Evolutionary conservation across 345 rosid genomes (phyloP).

Genomic region (Excoecaria cochinchinensis): DNA sequence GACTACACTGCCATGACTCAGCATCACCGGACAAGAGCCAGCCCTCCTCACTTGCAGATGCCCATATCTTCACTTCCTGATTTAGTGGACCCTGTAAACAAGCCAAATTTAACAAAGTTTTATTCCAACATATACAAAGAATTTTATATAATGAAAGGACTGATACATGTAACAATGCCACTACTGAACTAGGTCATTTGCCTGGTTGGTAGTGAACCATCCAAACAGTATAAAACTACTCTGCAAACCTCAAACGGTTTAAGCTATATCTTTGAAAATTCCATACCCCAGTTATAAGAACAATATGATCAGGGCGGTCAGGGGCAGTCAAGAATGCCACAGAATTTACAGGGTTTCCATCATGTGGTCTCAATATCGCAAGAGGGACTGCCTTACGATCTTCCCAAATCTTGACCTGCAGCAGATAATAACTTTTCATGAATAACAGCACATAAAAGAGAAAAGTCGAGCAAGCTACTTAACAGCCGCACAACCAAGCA

Average conservation of each 20-base stretch:
- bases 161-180: background rate
- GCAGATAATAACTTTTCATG: conserved; percentile 10
- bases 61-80: conserved; percentile 84
- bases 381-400: conserved; percentile 68
- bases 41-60: conserved; percentile 68
- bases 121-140: background rate
- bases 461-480: background rate
- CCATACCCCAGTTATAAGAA: conserved; percentile 80
- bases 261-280: conserved; percentile 3
- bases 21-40: conserved; percentile 68
- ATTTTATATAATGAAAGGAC: background rate
- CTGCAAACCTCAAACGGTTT: conserved; percentile 1
- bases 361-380: conserved; percentile 73
- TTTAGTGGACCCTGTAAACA: conserved; percentile 68
- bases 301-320: conserved; percentile 70
- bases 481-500: background rate
- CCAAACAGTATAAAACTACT: conserved; percentile 3
- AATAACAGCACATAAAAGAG: conserved; percentile 3
- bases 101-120: background rate
- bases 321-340: conserved; percentile 71
- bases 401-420: conserved; percentile 93
- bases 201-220: background rate
- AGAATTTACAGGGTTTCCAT: conserved; percentile 77
- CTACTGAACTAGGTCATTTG: background rate
- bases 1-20: conserved; percentile 76